Evolutionary conservation across 108 stramenopile genomes (phyloP).

Genomic region (Pinguiococcus pyrenoidosus): DNA sequence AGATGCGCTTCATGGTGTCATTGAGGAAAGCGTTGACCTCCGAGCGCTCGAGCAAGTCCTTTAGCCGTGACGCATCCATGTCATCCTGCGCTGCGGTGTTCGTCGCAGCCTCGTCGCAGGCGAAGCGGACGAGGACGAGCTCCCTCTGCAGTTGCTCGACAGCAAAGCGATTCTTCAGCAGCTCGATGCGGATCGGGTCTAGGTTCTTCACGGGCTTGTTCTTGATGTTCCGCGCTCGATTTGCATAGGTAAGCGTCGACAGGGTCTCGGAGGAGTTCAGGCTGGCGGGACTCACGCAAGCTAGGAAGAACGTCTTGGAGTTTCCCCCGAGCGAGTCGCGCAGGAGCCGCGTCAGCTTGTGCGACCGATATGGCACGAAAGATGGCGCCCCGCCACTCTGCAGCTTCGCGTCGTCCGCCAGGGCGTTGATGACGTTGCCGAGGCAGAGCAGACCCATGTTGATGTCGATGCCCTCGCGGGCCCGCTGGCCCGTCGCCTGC

Average conservation of each 20-base stretch:
- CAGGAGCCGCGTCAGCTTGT: constrained; percentile 35
- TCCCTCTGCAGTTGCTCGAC: no score
- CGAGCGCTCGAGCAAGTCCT: no score
- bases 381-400: no score
- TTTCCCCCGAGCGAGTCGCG: constrained; percentile 33
- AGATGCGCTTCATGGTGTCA: no score
- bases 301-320: constrained; percentile 33
- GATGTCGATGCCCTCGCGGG: constrained; percentile 29
- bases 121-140: no score
- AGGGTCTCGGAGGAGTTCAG: constrained; percentile 23
- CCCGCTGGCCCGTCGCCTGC: constrained; percentile 23
- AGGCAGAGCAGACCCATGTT: constrained; percentile 27
- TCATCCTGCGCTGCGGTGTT: no score
- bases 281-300: constrained; percentile 37
- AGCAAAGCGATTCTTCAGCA: no score
- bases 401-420: constrained; percentile 15
- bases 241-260: constrained; percentile 25
- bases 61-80: no score
- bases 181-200: constrained; percentile 22
- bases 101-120: no score
- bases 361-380: constrained; percentile 34
- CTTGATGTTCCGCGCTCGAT: constrained; percentile 24
- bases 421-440: constrained; percentile 27
- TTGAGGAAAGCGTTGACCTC: no score
- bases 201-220: constrained; percentile 37